Evolutionary conservation across 1,139 yeast species (phyloP), one percentile per base, ranked within the genome.

Genomic region (Candida pseudoviswanathii): DNA sequence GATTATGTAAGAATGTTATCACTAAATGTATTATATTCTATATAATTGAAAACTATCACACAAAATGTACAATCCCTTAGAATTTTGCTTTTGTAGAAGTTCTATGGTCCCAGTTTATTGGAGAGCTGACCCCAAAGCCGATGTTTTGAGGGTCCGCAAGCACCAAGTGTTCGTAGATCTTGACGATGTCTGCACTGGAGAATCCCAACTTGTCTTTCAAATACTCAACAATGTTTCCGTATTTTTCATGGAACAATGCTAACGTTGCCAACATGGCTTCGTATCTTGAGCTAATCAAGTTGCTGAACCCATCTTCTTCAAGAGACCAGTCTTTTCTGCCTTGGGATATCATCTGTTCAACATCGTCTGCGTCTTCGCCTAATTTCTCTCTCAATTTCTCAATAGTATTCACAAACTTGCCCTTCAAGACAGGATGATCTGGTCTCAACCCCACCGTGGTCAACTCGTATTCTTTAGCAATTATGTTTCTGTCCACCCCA

Each of bases 241-340:
- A 86, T 50, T 78, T 75, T 2, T 61, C 56, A 46, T 82, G 67
- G 56, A 83, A 63, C 52, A 75, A 60, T 22, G 74, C 80, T 34
- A 88, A 72, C 1, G 90, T 80, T 2, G 81, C 78, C 53, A 85
- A 67, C 94, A 89, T 86, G 2, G 90, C 84, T 58, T 87, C 95
- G 59, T 84, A 82, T 46, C 82, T 74, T 8, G 90, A 82, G 54
- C 89, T 81, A 48, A 86, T 69, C 64, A 89, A 69, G 58, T 83
- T 83, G 22, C 71, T 66, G 62, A 83, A 76, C 5, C 85, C 86
- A 42, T 78, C 78, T 21, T 67, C 66, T 51, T 73, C 78, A 22
- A 78, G 51, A 1, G 65, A 54, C 78, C 81, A 79, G 43, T 66
- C 58, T 39, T 60, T 51, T 50, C 80, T 65, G 2, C 80, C 80